Evolutionary conservation across 2,329 filamentous ascomycete species (phyloP).

Genomic region (Colletotrichum sublineola): DNA sequence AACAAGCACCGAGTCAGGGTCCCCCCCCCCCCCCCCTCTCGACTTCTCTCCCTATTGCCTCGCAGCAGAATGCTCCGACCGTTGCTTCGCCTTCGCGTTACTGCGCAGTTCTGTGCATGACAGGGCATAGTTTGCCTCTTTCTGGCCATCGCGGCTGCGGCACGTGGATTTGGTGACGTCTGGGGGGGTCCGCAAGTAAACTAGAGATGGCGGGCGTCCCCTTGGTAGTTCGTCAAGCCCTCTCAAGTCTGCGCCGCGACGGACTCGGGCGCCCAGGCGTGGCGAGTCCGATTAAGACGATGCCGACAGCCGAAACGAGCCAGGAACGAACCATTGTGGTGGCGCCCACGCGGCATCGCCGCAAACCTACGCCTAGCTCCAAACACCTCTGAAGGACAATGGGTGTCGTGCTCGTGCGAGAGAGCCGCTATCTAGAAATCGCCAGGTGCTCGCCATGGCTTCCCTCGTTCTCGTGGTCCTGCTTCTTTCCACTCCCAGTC

Average conservation of each 20-base stretch:
- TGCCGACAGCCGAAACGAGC: neutral
- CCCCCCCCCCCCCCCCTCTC: neutral
- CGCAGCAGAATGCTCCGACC: neutral
- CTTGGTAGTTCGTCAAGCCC: neutral
- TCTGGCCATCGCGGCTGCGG: slow-evolving; percentile 4
- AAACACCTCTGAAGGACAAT: slow-evolving; percentile 34
- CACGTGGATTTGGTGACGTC: slow-evolving; percentile 12
- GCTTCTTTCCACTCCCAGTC: neutral
- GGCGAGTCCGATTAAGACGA: neutral
- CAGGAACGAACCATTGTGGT: neutral
- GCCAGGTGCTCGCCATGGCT: neutral
- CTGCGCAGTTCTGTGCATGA: neutral
- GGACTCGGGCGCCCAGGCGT: neutral
- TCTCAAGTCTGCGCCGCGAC: neutral
- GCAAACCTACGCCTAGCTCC: slow-evolving; percentile 18
- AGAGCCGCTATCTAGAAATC: neutral
- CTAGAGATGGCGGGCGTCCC: neutral
- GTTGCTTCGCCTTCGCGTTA: neutral
- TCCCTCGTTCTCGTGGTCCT: neutral
- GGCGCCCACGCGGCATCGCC: slow-evolving; percentile 8
- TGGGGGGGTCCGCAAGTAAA: slow-evolving; percentile 15
- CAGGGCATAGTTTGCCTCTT: slow-evolving; percentile 9
- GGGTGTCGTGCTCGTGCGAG: neutral
- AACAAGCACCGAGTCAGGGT: slow-evolving; percentile 36
- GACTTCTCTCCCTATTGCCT: no score